A percentile compares a stretch with the other conserved stretches of the same genome.
These are phyloP conservation scores for Ambrosia trifida DNA, from an alignment of 129 eudicot genomes.

Conservation along the genomic window DNA sequence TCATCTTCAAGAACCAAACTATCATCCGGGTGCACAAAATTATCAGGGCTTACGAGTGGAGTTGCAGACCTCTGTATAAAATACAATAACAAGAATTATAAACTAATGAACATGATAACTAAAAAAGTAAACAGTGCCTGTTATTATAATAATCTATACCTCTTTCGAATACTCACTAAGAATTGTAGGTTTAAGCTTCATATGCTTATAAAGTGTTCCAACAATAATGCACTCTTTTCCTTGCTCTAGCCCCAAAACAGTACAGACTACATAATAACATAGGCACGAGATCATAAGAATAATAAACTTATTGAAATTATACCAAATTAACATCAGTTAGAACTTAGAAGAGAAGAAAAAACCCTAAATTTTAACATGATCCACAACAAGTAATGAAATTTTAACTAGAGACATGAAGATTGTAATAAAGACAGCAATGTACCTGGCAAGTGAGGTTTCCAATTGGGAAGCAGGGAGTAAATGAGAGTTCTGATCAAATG, in stretches of 20 bases:
- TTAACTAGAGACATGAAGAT: not conserved
- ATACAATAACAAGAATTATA: not conserved
- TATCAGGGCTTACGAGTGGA: conserved; percentile 76
- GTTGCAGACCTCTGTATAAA: conserved; percentile 61
- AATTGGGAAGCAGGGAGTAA: conserved; percentile 79
- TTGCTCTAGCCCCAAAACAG: conserved; percentile 78
- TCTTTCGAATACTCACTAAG: conserved; percentile 94
- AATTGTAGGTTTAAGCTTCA: conserved; percentile 89
- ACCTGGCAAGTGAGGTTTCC: conserved; percentile 97
- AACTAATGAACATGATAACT: conserved; percentile 9
- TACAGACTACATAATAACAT: conserved; percentile 59
- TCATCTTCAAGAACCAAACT: conserved; percentile 84
- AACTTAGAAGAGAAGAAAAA: no score
- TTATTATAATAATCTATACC: conserved; percentile 40
- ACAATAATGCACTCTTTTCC: conserved; percentile 86
- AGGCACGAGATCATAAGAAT: conserved; percentile 12
- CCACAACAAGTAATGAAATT: not conserved
- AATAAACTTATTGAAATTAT: not conserved
- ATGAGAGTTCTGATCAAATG: conserved; percentile 76
- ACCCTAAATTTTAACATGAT: not conserved
- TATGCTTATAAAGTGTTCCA: conserved; percentile 93
- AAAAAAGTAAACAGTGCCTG: conserved; percentile 6
- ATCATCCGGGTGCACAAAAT: conserved; percentile 82
- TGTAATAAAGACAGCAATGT: not conserved
- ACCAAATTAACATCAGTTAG: not conserved